Evolutionary conservation across 352 stramenopile species (phyloP), one percentile per base, ranked within the genome.

Genomic region (Plasmopara muralis): DNA sequence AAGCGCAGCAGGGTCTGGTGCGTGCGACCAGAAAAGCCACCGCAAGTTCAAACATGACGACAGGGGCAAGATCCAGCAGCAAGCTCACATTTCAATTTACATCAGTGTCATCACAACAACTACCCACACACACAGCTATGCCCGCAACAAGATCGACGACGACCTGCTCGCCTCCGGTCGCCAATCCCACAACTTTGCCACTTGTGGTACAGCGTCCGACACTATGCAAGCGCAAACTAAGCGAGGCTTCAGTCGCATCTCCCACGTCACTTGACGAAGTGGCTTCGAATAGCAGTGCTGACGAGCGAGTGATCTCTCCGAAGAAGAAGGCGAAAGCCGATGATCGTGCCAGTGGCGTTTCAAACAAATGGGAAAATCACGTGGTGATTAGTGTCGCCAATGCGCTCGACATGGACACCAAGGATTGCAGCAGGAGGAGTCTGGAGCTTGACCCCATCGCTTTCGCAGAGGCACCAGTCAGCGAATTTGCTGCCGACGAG

Each of bases 181-280:
- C 34, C 47, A 68, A 29, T 49, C 69, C 50, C 44, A 51, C 33
- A 41, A 45, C n/a, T 39, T 54, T 35, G 50, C 61, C 48, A 18
- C 49, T 79, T 14, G 71, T 61, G 8, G 55, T 70, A 56, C 74
- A 75, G 57, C 70, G 70, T 14, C 70, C 68, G 16, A 64, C 37
- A 43, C 33, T 83, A 31, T 62, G 62, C 40, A 83, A 83, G 68
- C 73, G 73, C 58, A 81, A 80, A 57, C 53, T 70, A 16, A 76
- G 64, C 14, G 50, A 50, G 28, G 49, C 18, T 14, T 53, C 29
- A 28, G 39, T 47, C 6, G 44, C 50, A 5, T 60, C 55, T 20
- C 69, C 69, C 25, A 78, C 69, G n/a, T 78, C 69, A 13, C 35
- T 70, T 31, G 68, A 77, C 53, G 64, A 77, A 33, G 57, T 72